Evolutionary conservation across 352 stramenopile species (phyloP), one percentile per base, ranked within the genome.

Genomic region (Globisporangium viniferum): DNA sequence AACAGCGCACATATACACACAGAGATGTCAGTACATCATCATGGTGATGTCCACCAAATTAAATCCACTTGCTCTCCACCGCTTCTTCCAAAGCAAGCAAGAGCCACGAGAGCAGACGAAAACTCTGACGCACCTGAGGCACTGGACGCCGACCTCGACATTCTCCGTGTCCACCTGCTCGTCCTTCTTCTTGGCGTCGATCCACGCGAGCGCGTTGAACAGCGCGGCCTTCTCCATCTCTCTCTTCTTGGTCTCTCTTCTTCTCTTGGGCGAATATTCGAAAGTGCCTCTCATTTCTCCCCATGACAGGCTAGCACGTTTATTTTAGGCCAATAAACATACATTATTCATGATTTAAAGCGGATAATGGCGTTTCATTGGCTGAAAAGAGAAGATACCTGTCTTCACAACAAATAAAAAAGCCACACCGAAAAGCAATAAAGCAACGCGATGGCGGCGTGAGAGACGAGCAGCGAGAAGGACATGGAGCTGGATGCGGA

Each of bases 181-280:
- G 65, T 82, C 73, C 58, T 74, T 75, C 75, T 93, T 93, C 66
- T 84, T 80, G 68, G 64, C 72, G 36, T 92, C 81, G 35, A 93
- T 73, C 82, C 81, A 93, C 74, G 75, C 64, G 59, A 93, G 77
- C 64, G 85, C 82, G 73, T 91, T 89, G 61, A 90, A 93, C 66
- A 93, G 76, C 82, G 79, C 78, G 60, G 74, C 76, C 7, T 44
- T 73, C 35, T 31, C 31, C 60, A 27, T 64, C 51, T 41, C 48
- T 51, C 22, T 36, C 24, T 29, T 59, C 27, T 62, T 62, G 24
- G 31, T 58, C 54, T 27, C 20, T 54, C 27, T 62, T 62, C 29
- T 53, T 58, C 54, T 27, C 20, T 54, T 27, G 29, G 9, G 33
- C n/a, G 60, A 70, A 61, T 71, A 64, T 72, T 68, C 64, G 41